phyloP scores from a whole-genome alignment of 2,329 filamentous ascomycete species.

The Aspergillus caelatus region DNA sequence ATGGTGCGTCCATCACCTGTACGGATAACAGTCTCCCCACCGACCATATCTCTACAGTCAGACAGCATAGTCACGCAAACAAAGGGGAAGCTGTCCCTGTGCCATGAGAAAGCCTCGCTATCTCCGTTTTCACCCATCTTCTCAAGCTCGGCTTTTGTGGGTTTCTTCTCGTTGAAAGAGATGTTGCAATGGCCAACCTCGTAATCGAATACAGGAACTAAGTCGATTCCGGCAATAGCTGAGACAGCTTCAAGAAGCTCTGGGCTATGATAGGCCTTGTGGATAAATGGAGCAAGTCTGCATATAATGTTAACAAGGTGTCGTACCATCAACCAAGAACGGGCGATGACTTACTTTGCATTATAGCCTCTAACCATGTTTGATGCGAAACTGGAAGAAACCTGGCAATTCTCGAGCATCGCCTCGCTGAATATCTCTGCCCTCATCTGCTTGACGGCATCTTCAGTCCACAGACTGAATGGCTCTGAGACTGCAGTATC shows the following conservation, averaged over 20 bases:
- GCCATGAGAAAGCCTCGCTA: constrained; percentile 41
- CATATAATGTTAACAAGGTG: background rate
- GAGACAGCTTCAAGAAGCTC: background rate
- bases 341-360: background rate
- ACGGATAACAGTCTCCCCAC: constrained; percentile 55
- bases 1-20: constrained; percentile 17
- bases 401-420: constrained; percentile 59
- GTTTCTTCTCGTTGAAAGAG: background rate
- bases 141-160: background rate
- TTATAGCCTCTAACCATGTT: constrained; percentile 49
- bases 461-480: constrained; percentile 63
- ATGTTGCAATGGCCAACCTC: constrained; percentile 4
- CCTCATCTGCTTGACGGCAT: constrained; percentile 63
- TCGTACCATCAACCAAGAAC: background rate
- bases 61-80: constrained; percentile 68
- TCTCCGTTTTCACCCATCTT: background rate
- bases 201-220: background rate
- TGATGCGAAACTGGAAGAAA: constrained; percentile 59
- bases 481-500: constrained; percentile 64
- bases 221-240: background rate
- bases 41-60: constrained; percentile 63
- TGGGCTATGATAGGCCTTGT: background rate
- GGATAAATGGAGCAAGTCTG: background rate
- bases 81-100: constrained; percentile 62
- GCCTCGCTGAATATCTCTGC: constrained; percentile 59